Conservation (phyloP, 768 basidiomycete species). For the Termitomyces sp. region DNA sequence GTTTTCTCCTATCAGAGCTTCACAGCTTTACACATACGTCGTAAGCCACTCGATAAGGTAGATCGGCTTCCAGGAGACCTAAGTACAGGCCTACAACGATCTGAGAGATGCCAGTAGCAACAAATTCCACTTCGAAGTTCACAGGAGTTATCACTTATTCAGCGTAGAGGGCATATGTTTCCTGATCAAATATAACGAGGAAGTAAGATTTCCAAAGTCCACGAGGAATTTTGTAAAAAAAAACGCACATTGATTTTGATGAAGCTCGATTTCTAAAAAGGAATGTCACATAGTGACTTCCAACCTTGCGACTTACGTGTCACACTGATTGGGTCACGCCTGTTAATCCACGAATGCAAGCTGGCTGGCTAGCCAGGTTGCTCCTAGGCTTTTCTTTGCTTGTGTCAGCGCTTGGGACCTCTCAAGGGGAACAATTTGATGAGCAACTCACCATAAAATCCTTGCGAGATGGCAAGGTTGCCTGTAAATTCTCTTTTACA, state of each 20-base stretch:
- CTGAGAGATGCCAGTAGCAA: too few species aligned
- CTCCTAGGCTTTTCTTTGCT: constrained; percentile 11
- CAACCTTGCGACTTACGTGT: background rate
- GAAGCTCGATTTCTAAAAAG: background rate
- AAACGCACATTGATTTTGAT: too few species aligned
- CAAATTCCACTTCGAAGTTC: background rate
- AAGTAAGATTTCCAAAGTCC: background rate
- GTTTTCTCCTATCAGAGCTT: background rate
- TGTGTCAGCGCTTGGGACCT: background rate
- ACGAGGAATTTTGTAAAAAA: background rate
- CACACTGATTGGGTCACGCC: background rate
- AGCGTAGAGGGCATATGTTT: background rate
- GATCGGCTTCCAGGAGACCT: background rate
- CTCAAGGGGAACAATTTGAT: constrained; percentile 40
- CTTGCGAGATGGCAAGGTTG: constrained; percentile 79
- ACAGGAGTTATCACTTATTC: background rate
- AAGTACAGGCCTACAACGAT: background rate
- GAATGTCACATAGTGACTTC: constrained; percentile 4
- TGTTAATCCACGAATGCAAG: constrained; percentile 12
- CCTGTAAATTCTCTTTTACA: constrained; percentile 76
- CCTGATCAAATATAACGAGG: background rate
- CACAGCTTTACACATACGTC: background rate
- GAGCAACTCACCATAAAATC: constrained; percentile 44
- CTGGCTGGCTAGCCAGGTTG: constrained; percentile 14
- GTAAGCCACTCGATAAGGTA: background rate